Evolutionary conservation across 352 stramenopile species (phyloP).

Genomic region (Globisporangium alternatum): DNA sequence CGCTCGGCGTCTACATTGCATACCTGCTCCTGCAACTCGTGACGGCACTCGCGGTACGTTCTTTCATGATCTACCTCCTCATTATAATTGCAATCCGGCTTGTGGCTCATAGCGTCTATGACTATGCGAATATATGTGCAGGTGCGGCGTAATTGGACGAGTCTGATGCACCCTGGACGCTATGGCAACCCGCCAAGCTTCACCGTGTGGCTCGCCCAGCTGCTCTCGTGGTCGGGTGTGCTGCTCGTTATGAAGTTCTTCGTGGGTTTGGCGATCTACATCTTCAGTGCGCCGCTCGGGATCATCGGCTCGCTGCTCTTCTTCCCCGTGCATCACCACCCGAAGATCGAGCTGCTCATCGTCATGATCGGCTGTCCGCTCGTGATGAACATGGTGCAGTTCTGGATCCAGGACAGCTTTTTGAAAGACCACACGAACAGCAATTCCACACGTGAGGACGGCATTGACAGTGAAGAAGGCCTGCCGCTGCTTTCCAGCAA

Average conservation of each 20-base stretch:
- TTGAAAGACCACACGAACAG: slow-evolving; percentile 46
- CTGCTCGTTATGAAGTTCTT: slow-evolving; percentile 69
- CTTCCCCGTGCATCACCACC: slow-evolving; percentile 62
- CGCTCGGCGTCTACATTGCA: slow-evolving; percentile 76
- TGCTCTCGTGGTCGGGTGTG: slow-evolving; percentile 65
- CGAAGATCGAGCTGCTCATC: slow-evolving; percentile 76
- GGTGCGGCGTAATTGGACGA: slow-evolving; percentile 55
- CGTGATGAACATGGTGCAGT: slow-evolving; percentile 86
- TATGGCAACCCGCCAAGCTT: slow-evolving; percentile 71
- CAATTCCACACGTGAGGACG: not conserved
- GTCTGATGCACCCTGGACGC: slow-evolving; percentile 54
- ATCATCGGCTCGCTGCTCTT: slow-evolving; percentile 66
- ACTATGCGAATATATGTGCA: slow-evolving; percentile 14
- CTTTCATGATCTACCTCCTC: not conserved
- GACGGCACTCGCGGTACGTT: slow-evolving; percentile 49
- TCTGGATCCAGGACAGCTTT: slow-evolving; percentile 85
- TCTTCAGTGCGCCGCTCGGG: slow-evolving; percentile 55
- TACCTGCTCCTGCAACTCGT: slow-evolving; percentile 70
- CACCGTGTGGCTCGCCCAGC: slow-evolving; percentile 57
- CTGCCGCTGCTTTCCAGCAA: slow-evolving; percentile 27
- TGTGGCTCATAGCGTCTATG: not conserved
- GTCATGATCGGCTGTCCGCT: slow-evolving; percentile 85
- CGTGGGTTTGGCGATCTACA: slow-evolving; percentile 55
- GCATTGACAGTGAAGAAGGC: slow-evolving; percentile 24
- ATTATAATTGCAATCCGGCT: not conserved